These are phyloP conservation scores for Exidia glandulosa DNA, from an alignment of 768 basidiomycete genomes.

Conservation along the genomic window DNA sequence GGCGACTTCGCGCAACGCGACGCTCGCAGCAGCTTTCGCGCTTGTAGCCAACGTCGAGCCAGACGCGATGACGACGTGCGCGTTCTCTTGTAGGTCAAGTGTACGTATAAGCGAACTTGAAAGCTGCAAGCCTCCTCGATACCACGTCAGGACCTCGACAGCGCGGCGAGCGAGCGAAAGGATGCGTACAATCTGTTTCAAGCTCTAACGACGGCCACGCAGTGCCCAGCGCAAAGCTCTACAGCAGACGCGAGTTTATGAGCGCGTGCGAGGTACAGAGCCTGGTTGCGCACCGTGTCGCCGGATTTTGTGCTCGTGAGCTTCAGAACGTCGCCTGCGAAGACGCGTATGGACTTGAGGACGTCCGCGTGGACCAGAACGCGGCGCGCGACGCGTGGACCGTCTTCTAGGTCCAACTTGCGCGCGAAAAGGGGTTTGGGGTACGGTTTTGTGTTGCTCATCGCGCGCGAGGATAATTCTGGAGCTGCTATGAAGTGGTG, in stretches of 20 bases:
- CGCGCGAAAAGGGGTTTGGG: not conserved
- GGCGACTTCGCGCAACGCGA: slow-evolving; percentile 43
- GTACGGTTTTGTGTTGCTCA: not conserved
- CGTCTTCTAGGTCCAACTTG: not conserved
- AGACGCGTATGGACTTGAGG: slow-evolving; percentile 48
- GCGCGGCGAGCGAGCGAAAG: slow-evolving; percentile 3
- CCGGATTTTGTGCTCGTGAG: slow-evolving; percentile 25
- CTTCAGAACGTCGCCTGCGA: slow-evolving; percentile 59
- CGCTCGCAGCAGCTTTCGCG: slow-evolving; percentile 40
- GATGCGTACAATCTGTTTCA: slow-evolving; percentile 41
- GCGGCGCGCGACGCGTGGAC: slow-evolving; percentile 47
- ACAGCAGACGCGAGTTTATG: not conserved
- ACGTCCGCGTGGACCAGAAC: slow-evolving; percentile 52
- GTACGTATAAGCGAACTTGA: slow-evolving; percentile 52
- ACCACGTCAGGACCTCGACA: not conserved
- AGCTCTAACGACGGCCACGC: slow-evolving; percentile 68
- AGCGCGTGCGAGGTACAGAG: not conserved
- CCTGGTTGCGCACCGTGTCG: not conserved
- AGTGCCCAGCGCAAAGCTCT: slow-evolving; percentile 58
- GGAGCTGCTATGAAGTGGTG: no score
- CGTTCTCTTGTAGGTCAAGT: slow-evolving; percentile 40
- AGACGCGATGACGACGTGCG: slow-evolving; percentile 38
- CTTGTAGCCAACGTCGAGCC: slow-evolving; percentile 26
- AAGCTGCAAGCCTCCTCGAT: slow-evolving; percentile 39
- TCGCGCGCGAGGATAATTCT: no score